phyloP scores from a whole-genome alignment of 2,329 filamentous ascomycete species.

The Thermochaetoides dissita region DNA sequence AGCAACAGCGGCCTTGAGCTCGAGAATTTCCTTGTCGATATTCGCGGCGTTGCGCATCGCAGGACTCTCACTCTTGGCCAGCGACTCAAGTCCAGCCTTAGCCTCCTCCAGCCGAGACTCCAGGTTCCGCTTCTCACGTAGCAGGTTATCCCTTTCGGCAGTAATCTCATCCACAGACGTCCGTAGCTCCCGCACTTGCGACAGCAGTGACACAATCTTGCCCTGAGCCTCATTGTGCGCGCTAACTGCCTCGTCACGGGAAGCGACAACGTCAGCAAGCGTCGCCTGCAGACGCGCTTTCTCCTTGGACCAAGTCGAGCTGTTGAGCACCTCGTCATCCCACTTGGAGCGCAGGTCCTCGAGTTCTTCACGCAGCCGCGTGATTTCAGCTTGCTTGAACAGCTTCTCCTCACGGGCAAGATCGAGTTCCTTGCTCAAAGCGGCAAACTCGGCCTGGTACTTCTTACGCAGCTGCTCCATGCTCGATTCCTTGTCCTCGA shows the following conservation, averaged over 20 bases:
- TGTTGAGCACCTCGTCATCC: slow-evolving; percentile 96
- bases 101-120: slow-evolving; percentile 78
- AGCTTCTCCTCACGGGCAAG: slow-evolving; percentile 78
- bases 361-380: slow-evolving; percentile 82
- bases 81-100: slow-evolving; percentile 74
- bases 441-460: slow-evolving; percentile 85
- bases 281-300: slow-evolving; percentile 85
- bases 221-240: slow-evolving; percentile 91
- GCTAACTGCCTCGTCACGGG: slow-evolving; percentile 82
- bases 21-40: slow-evolving; percentile 77
- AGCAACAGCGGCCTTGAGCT: slow-evolving; percentile 75
- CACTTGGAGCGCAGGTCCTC: slow-evolving; percentile 91
- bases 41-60: slow-evolving; percentile 79
- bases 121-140: slow-evolving; percentile 80
- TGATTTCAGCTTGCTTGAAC: slow-evolving; percentile 76
- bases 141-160: slow-evolving; percentile 68
- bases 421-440: slow-evolving; percentile 81
- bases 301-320: slow-evolving; percentile 96
- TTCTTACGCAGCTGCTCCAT: slow-evolving; percentile 97
- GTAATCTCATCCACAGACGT: slow-evolving; percentile 74
- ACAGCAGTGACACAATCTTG: slow-evolving; percentile 80
- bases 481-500: slow-evolving; percentile 90
- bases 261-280: slow-evolving; percentile 73
- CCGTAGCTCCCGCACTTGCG: slow-evolving; percentile 74
- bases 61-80: slow-evolving; percentile 72